Evolutionary conservation across 805 yeast genomes (phyloP).

Genomic region (fission yeast (Schizosaccharomyces pombe)): DNA sequence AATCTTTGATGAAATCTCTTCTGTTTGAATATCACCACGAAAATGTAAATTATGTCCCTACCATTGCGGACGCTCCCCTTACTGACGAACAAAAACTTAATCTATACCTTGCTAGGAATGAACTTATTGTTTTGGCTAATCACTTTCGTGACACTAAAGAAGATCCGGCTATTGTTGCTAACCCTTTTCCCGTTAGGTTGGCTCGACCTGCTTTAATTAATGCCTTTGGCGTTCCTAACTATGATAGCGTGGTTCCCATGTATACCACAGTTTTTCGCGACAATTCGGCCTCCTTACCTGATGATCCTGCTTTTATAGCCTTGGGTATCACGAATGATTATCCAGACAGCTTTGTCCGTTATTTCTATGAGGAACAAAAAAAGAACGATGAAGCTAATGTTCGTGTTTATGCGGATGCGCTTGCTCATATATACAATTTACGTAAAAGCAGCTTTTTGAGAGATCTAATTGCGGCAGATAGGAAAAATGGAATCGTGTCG

Average conservation of each 20-base stretch:
- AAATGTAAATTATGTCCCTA: background rate
- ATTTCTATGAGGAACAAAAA: background rate
- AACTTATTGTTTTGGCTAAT: background rate
- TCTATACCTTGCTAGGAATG: background rate
- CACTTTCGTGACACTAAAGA: background rate
- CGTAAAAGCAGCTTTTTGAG: background rate
- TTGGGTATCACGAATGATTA: background rate
- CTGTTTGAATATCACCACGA: background rate
- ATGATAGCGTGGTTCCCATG: background rate
- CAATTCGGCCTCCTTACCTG: background rate
- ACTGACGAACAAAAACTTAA: background rate
- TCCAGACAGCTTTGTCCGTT: background rate
- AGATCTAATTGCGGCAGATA: background rate
- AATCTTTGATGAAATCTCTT: background rate
- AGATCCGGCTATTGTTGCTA: background rate
- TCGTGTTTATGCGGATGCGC: conserved; percentile 1
- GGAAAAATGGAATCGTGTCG: conserved; percentile 7
- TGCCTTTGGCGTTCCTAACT: background rate
- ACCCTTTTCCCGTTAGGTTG: background rate
- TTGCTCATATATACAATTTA: background rate
- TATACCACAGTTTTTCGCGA: background rate
- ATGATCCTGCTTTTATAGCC: background rate
- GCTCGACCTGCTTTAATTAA: background rate
- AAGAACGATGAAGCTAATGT: conserved; percentile 2
- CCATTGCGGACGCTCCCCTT: background rate